Evolutionary conservation across 2,329 filamentous ascomycete genomes (phyloP), one percentile per base, ranked within the genome.

Genomic region (Talaromyces sp.): DNA sequence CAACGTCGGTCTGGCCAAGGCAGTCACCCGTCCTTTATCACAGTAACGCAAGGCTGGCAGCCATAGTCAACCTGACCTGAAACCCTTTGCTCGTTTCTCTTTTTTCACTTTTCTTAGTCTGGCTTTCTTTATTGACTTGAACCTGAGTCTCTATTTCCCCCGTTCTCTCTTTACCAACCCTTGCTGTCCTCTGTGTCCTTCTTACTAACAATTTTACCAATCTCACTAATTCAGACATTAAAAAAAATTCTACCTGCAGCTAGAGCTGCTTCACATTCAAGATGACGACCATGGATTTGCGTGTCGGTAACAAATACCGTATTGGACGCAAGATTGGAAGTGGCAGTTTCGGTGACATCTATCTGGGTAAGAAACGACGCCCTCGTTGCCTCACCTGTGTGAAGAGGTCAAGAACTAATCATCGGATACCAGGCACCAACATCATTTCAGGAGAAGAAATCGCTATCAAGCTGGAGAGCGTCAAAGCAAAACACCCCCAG

Each of bases 361-460:
- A 97, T 78, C 86, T 97, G 56, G 84, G 84, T 87, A 76, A 66
- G 81, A n/a, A n/a, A 45, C 41, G 36, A 51, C 55, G 22, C 15
- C 52, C 15, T 65, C 68, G 8, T 65, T 68, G 66, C 39, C 37
- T 56, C 43, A 21, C 59, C 31, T 17, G 15, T 48, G n/a, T n/a
- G 19, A 28, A 6, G 13, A 21, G 10, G 48, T 1, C 6, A 2
- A 35, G 13, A 22, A 48, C 54, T 57, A 52, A 56, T 25, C 50
- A 36, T 15, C 15, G 21, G 4, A 10, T 40, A 15, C 40, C 45
- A 87, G 94, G 94, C 69, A 99, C 94, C 76, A 97, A 99, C 82
- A 97, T 99, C 80, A 97, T 97, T 77, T 97, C 94, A 4, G 94
- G 94, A 63, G 94, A 99, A 77, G 94, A 99, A 78, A 97, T 99